These are phyloP conservation scores for Naganishia vaughanmartiniae DNA, from an alignment of 768 basidiomycete species.

Conservation along the genomic window DNA sequence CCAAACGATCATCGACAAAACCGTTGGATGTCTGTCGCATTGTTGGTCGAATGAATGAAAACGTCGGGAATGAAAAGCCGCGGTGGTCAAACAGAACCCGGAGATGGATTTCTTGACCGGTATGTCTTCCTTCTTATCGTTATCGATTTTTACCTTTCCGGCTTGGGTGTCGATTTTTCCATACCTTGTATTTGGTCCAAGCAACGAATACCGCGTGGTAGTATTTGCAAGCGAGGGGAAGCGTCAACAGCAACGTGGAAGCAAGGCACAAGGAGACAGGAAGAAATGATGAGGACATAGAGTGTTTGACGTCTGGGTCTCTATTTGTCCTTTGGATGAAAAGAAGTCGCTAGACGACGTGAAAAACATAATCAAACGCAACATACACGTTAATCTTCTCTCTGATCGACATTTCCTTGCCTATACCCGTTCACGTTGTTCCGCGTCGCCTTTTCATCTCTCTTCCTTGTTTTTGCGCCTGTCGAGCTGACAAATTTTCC, in stretches of 20 bases:
- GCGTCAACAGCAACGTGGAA: no score
- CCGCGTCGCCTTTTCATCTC: not conserved
- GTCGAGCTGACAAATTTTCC: not conserved
- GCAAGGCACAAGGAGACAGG: slow-evolving; percentile 6
- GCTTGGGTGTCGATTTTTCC: no score
- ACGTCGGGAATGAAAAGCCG: slow-evolving; percentile 30
- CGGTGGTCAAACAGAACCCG: slow-evolving; percentile 42
- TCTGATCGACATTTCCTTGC: slow-evolving; percentile 41
- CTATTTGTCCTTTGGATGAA: not conserved
- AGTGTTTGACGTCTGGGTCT: slow-evolving; percentile 18
- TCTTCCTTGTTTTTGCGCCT: not conserved
- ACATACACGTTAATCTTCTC: slow-evolving; percentile 48
- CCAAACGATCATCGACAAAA: no score
- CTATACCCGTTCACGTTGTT: not conserved
- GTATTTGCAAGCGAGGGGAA: not conserved
- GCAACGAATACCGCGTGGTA: no score
- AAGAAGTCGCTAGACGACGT: not conserved
- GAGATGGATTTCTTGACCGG: slow-evolving; percentile 50
- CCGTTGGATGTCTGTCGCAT: no score
- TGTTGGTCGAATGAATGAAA: not conserved
- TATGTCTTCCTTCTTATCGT: slow-evolving; percentile 21
- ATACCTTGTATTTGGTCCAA: no score
- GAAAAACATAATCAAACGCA: slow-evolving; percentile 33
- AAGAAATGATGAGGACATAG: slow-evolving; percentile 26
- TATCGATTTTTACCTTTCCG: not conserved